Percentiles rank a stretch among this genome's conserved stretches.
Evolutionary conservation across 2,329 filamentous ascomycete genomes (phyloP).

Genomic region (Sarocladium kiliense): DNA sequence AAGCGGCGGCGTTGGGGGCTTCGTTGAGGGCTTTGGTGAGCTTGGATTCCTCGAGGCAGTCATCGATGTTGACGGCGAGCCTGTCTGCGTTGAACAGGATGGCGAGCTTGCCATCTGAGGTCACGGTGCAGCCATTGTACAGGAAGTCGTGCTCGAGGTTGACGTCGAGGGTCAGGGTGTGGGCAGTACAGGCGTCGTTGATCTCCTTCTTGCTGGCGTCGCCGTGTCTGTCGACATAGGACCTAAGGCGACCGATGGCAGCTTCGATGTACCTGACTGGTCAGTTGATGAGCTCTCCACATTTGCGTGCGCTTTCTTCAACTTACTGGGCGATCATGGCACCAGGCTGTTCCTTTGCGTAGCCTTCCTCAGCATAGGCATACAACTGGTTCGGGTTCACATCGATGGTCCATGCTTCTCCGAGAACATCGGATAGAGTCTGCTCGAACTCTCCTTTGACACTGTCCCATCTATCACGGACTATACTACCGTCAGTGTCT

Average conservation of each 20-base stretch:
- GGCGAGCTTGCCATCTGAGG: conserved; percentile 36
- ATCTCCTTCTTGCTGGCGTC: conserved; percentile 38
- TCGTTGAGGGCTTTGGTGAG: conserved; percentile 41
- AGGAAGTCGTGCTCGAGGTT: conserved; percentile 35
- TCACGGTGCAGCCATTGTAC: conserved; percentile 40
- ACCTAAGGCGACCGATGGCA: conserved; percentile 34
- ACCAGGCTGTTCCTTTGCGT: conserved; percentile 36
- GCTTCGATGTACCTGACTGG: conserved; percentile 36
- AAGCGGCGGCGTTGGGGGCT: conserved; percentile 26
- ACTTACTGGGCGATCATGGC: conserved; percentile 31
- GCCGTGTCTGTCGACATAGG: conserved; percentile 31
- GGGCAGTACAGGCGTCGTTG: conserved; percentile 38
- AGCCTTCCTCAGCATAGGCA: conserved; percentile 39
- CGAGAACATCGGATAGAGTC: conserved; percentile 38
- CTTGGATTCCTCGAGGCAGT: conserved; percentile 29
- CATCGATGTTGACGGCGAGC: conserved; percentile 40
- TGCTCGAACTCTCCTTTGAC: conserved; percentile 39
- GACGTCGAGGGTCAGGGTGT: conserved; percentile 40
- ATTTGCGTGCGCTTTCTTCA: neutral
- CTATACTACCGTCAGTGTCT: conserved; percentile 21
- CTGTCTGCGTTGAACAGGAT: conserved; percentile 39
- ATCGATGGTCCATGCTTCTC: conserved; percentile 44
- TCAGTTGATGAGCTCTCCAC: neutral
- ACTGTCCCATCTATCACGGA: conserved; percentile 47
- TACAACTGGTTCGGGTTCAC: conserved; percentile 41